phyloP scores from a whole-genome alignment of 192 early-diverging fungal genomes.

The Coemansia sp. region DNA sequence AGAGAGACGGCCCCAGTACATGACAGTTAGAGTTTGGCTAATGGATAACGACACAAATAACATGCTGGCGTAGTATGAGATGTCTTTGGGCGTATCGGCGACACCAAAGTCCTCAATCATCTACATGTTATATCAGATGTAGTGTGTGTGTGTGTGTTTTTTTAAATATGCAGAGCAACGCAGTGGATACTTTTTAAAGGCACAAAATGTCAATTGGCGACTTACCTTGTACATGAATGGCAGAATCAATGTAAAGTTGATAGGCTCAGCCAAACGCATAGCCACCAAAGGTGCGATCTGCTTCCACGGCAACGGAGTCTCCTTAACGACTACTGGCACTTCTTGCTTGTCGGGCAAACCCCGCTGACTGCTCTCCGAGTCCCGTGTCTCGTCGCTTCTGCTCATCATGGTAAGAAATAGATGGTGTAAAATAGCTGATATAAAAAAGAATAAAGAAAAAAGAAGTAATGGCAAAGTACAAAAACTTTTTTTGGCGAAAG shows the following conservation, averaged over 20 bases:
- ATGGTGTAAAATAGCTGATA: neutral
- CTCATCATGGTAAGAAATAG: neutral
- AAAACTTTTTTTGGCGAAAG: no score
- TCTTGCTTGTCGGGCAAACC: neutral
- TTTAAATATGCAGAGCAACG: no score
- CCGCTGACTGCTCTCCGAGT: neutral
- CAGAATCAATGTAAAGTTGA: constrained; percentile 76
- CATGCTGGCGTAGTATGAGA: constrained; percentile 71
- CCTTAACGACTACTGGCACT: constrained; percentile 9
- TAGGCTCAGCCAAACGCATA: constrained; percentile 65
- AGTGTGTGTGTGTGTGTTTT: no score
- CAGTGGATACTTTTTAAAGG: no score
- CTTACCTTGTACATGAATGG: constrained; percentile 45
- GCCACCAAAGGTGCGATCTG: constrained; percentile 33
- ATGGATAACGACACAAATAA: constrained; percentile 55
- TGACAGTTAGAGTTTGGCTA: constrained; percentile 54
- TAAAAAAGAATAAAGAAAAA: neutral
- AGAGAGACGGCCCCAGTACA: constrained; percentile 72
- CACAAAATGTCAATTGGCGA: neutral
- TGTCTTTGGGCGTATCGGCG: constrained; percentile 67
- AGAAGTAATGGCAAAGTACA: no score
- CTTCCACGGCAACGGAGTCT: constrained; percentile 53
- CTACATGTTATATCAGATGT: no score
- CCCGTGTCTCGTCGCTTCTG: neutral
- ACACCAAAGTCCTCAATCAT: constrained; percentile 46